Evolutionary conservation across 495 filamentous ascomycete genomes (phyloP), one percentile per base, ranked within the genome.

Genomic region (Glutinoglossum americanum): DNA sequence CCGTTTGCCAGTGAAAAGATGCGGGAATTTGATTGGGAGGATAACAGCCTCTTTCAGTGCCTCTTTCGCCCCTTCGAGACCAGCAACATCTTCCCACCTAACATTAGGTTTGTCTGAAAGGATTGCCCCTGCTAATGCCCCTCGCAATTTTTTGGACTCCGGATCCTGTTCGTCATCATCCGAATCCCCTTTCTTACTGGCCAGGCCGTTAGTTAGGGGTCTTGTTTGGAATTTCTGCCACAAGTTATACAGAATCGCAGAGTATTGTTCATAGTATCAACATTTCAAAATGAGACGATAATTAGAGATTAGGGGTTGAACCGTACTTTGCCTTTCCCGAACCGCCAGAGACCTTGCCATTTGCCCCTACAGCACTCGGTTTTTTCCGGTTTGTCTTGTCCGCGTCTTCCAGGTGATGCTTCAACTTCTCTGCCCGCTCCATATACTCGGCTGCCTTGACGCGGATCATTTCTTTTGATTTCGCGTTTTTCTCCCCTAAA

Each of bases 51-150:
- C 92, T 69, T 98, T 98, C 63, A 98, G 71, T 32, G 93, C 89
- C 66, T 98, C 93, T 72, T 98, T 98, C 49, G 92, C 92, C 35
- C 76, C 80, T 65, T 98, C 92, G 30, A 98, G 69, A 65, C 92
- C 92, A n/a, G 93, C 92, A 44, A 98, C 93, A 70, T 97, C 93
- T 64, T 98, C 92, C 92, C 92, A 98, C 63, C 81, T 82, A 37
- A 98, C 73, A 64, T 98, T 94, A 23, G 93, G 92, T 68, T 94
- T 86, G 65, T 98, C 92, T 58, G 87, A 82, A 64, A 98, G 67
- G 53, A 98, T 96, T 37, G 93, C 93, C 1, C 93, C 92, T 9
- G 85, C 80, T 53, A 98, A 77, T 39, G 92, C 92, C 49, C 80
- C 89, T 57, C 90, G 76, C 63, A 98, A 74, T 71, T 97, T 98